These are phyloP conservation scores for Yarrowia divulgata DNA, from an alignment of 805 yeast genomes.

Conservation along the genomic window DNA sequence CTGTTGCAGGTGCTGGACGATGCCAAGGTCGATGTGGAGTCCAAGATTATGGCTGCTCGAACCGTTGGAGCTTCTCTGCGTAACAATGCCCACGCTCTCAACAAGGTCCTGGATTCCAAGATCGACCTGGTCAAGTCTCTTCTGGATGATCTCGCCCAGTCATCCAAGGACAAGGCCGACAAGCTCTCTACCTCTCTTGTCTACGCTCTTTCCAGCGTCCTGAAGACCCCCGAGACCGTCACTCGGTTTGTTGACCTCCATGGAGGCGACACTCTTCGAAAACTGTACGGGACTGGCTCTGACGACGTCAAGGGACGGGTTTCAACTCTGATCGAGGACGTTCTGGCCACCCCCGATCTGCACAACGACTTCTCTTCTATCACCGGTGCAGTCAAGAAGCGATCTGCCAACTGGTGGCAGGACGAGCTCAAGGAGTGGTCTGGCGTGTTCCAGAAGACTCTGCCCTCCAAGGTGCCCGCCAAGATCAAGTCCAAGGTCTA, in stretches of 20 bases:
- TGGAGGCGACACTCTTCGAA: slow-evolving; percentile 22
- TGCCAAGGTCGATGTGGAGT: slow-evolving; percentile 41
- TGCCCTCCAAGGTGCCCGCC: slow-evolving; percentile 20
- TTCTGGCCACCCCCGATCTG: slow-evolving; percentile 31
- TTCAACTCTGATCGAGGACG: slow-evolving; percentile 23
- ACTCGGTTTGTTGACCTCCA: slow-evolving; percentile 27
- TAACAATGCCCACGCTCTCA: slow-evolving; percentile 68
- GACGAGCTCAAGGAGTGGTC: slow-evolving; percentile 37
- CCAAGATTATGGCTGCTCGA: slow-evolving; percentile 54
- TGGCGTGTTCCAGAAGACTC: slow-evolving; percentile 19
- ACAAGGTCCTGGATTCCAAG: slow-evolving; percentile 18
- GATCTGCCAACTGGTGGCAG: slow-evolving; percentile 33
- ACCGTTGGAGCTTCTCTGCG: slow-evolving; percentile 71
- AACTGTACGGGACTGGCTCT: slow-evolving; percentile 17
- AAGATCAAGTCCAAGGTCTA: slow-evolving; percentile 28
- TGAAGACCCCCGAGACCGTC: slow-evolving; percentile 28
- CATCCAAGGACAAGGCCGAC: background rate
- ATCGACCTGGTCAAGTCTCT: slow-evolving; percentile 21
- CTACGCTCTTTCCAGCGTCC: slow-evolving; percentile 17
- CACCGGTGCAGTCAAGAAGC: slow-evolving; percentile 23
- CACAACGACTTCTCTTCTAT: slow-evolving; percentile 26
- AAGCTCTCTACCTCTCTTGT: slow-evolving; percentile 18
- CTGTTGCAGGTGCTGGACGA: background rate
- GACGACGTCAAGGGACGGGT: slow-evolving; percentile 22
- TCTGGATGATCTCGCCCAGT: background rate